These are phyloP conservation scores for Erodium moschatum DNA, from an alignment of 441 rosid genomes.

Conservation along the genomic window DNA sequence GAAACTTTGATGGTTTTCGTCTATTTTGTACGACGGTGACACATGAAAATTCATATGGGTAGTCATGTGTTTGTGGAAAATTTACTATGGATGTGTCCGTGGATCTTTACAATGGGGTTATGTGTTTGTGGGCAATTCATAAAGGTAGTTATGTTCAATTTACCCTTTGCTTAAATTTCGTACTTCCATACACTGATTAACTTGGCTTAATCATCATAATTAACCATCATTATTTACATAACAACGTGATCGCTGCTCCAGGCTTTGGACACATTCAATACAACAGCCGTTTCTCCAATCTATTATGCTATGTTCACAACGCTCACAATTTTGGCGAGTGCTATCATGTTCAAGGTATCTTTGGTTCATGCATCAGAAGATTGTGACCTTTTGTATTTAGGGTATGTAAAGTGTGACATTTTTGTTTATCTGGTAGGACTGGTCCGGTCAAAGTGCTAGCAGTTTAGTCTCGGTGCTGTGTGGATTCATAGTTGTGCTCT, in stretches of 20 bases:
- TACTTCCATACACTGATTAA: too few relatives aligned
- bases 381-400: neutral
- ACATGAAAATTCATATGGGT: too few relatives aligned
- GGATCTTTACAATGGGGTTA: too few relatives aligned
- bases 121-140: too few relatives aligned
- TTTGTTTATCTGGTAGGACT: neutral
- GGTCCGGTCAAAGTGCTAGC: slow-evolving; percentile 5
- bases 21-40: too few relatives aligned
- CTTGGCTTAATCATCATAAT: too few relatives aligned
- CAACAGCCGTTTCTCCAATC: neutral
- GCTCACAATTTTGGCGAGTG: neutral
- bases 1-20: too few relatives aligned
- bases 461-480: neutral
- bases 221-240: too few relatives aligned
- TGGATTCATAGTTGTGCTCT: neutral
- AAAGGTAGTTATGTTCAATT: too few relatives aligned
- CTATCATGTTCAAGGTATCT: slow-evolving; percentile 5
- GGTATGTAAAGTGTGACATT: neutral
- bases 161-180: too few relatives aligned
- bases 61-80: too few relatives aligned
- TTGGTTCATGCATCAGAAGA: neutral
- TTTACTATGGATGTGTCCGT: too few relatives aligned
- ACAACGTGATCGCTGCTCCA: neutral
- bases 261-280: slow-evolving; percentile 2
- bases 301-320: slow-evolving; percentile 8